Conservation (phyloP, 371 early-diverging fungal genomes). For the Lichtheimia ornata region DNA sequence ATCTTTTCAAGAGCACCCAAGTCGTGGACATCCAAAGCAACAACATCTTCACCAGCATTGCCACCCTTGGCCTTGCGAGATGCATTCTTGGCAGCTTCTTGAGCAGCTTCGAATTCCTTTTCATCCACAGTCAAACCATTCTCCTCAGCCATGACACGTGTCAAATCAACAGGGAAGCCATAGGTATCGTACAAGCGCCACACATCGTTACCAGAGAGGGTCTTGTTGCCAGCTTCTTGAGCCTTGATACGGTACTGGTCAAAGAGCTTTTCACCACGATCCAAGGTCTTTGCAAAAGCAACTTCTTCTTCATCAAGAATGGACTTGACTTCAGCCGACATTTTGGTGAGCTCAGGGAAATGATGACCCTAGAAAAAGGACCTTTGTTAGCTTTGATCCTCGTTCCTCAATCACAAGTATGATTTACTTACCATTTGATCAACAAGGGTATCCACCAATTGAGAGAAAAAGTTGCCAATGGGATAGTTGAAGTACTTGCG, state of each 20-base stretch:
- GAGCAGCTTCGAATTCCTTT: conserved; percentile 81
- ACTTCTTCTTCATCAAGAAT: conserved; percentile 97
- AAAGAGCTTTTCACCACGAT: conserved; percentile 97
- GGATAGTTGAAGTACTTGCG: conserved; percentile 91
- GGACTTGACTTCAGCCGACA: conserved; percentile 83
- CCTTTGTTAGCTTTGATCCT: neutral
- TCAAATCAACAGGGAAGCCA: conserved; percentile 99
- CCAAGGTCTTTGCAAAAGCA: conserved; percentile 96
- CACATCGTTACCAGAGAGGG: conserved; percentile 89
- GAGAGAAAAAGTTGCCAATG: conserved; percentile 91
- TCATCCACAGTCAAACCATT: conserved; percentile 88
- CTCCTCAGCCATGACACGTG: conserved; percentile 98
- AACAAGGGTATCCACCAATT: conserved; percentile 86
- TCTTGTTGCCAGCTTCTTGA: conserved; percentile 53
- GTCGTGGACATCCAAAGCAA: conserved; percentile 91
- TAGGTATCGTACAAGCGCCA: conserved; percentile 99
- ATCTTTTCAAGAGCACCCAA: conserved; percentile 84
- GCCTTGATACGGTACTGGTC: conserved; percentile 81
- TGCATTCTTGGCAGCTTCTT: conserved; percentile 82
- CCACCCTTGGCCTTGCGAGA: conserved; percentile 73
- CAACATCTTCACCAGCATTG: conserved; percentile 55
- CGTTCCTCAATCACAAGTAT: conserved; percentile 1
- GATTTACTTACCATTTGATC: conserved; percentile 60
- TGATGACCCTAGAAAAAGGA: conserved; percentile 56
- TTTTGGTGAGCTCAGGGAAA: conserved; percentile 85